Percentiles rank a stretch among this genome's conserved stretches.
phyloP scores from a whole-genome alignment of 345 rosid genomes.

The Pugionium dolabratum region DNA sequence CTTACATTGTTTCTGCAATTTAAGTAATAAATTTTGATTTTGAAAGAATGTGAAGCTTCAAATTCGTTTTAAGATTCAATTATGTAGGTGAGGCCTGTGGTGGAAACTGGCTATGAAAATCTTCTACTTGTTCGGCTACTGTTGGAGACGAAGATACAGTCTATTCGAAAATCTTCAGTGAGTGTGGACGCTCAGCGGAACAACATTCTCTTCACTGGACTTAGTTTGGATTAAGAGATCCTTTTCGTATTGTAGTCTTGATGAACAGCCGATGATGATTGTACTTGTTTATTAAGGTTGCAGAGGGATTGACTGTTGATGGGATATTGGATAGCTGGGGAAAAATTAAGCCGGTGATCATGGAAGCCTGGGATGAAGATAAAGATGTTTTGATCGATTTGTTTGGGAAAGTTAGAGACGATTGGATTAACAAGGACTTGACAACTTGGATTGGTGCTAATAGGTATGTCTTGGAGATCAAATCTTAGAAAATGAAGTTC shows the following conservation, averaged over 20 bases:
- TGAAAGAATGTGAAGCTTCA: neutral
- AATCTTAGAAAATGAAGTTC: neutral
- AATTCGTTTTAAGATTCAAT: neutral
- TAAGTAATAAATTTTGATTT: neutral
- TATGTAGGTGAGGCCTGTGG: slow-evolving; percentile 84
- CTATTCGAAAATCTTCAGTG: slow-evolving; percentile 76
- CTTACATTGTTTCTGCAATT: neutral
- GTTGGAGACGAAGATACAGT: slow-evolving; percentile 67
- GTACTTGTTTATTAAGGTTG: slow-evolving; percentile 51
- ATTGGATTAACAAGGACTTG: slow-evolving; percentile 80
- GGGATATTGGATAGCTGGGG: slow-evolving; percentile 75
- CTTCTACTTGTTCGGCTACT: slow-evolving; percentile 75
- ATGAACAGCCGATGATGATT: neutral
- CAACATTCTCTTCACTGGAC: neutral
- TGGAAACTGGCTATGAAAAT: slow-evolving; percentile 93
- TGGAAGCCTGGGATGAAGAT: slow-evolving; percentile 85
- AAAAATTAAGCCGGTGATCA: slow-evolving; percentile 69
- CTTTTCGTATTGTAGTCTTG: neutral
- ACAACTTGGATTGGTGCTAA: slow-evolving; percentile 92
- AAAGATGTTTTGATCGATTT: slow-evolving; percentile 65
- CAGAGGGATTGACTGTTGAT: slow-evolving; percentile 69
- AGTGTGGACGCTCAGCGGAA: slow-evolving; percentile 33
- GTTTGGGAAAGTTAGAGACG: slow-evolving; percentile 87
- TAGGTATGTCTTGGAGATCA: slow-evolving; percentile 48
- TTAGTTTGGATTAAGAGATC: slow-evolving; percentile 17